Evolutionary conservation across 495 filamentous ascomycete genomes (phyloP).

Genomic region (Aspergillus diversus): DNA sequence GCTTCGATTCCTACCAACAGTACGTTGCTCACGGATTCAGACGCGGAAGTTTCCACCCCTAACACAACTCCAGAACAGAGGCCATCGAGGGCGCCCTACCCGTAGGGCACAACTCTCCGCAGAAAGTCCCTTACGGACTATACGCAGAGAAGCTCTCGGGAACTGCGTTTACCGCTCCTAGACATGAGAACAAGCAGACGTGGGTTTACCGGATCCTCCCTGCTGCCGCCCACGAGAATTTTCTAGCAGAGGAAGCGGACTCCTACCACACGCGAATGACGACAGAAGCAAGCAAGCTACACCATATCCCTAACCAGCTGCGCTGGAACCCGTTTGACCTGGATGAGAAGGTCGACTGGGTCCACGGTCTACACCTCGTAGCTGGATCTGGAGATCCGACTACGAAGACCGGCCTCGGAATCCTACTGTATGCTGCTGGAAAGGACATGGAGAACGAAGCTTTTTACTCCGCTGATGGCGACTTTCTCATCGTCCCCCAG

Average conservation of each 20-base stretch:
- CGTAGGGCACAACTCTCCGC: constrained; percentile 80
- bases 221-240: constrained; percentile 78
- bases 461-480: constrained; percentile 90
- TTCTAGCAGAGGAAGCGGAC: constrained; percentile 57
- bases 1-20: constrained; percentile 64
- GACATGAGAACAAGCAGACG: constrained; percentile 85
- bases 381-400: constrained; percentile 85
- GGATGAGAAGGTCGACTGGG: constrained; percentile 74
- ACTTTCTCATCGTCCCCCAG: constrained; percentile 84
- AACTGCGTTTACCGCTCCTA: constrained; percentile 89
- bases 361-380: constrained; percentile 74
- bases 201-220: constrained; percentile 96
- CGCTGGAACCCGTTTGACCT: constrained; percentile 91
- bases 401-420: constrained; percentile 78
- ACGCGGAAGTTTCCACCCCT: too few relatives aligned
- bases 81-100: constrained; percentile 64
- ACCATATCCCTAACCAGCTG: constrained; percentile 81
- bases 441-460: constrained; percentile 78
- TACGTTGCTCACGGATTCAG: constrained; percentile 30
- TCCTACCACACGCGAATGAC: constrained; percentile 54
- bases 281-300: constrained; percentile 40
- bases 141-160: constrained; percentile 95
- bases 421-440: constrained; percentile 80
- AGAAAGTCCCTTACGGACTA: constrained; percentile 81
- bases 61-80: constrained; percentile 38